phyloP scores from a whole-genome alignment of 2,329 filamentous ascomycete genomes.

The Cordyceps farinosa region DNA sequence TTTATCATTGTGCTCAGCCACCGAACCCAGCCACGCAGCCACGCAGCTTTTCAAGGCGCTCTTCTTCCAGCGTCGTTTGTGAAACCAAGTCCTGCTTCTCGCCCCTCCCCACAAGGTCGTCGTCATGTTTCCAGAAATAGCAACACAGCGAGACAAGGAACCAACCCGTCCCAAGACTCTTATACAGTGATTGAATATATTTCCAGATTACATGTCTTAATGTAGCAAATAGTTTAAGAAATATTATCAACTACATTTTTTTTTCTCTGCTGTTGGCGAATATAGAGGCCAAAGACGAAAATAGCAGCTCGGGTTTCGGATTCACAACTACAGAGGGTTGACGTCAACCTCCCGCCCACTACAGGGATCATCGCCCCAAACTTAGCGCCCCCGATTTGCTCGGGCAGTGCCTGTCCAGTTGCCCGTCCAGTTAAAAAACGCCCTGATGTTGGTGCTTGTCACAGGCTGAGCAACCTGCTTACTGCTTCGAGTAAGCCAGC shows the following conservation, averaged over 20 bases:
- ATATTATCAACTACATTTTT: no score
- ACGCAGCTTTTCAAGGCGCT: not conserved
- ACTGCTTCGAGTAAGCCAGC: conserved; percentile 8
- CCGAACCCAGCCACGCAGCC: not conserved
- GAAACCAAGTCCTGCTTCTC: no score
- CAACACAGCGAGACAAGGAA: not conserved
- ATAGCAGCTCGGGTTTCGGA: not conserved
- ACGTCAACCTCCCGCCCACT: no score
- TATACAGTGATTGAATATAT: no score
- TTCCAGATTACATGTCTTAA: no score
- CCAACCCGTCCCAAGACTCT: not conserved
- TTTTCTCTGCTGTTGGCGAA: no score
- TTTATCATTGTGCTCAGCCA: not conserved
- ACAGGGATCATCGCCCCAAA: not conserved
- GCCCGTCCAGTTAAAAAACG: not conserved
- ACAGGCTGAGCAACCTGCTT: conserved; percentile 1
- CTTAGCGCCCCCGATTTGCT: no score
- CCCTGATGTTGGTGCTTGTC: not conserved
- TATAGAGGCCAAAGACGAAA: not conserved
- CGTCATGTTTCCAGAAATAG: conserved; percentile 1
- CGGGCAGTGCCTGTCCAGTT: not conserved
- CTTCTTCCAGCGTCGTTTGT: not conserved
- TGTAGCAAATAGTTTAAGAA: no score
- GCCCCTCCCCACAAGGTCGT: not conserved
- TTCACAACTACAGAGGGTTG: not conserved